Percentiles rank a stretch among this genome's conserved stretches.
Conservation (phyloP, 2,329 filamentous ascomycete species). For the Scortechinia acanthostroma region DNA sequence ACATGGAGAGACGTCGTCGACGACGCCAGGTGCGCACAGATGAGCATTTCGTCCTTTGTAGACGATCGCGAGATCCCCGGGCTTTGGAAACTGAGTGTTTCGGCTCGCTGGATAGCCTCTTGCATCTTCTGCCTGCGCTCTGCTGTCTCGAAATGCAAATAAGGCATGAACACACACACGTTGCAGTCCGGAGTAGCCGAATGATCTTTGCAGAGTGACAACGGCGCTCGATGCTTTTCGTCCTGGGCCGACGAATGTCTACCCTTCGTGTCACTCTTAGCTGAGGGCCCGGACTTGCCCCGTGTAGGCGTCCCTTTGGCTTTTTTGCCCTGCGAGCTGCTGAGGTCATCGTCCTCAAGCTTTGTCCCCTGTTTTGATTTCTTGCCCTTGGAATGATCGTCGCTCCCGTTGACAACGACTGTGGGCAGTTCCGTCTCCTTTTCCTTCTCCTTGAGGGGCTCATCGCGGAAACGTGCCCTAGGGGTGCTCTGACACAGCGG, state of each 20-base stretch:
- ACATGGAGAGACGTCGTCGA: slow-evolving; percentile 41
- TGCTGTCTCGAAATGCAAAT: slow-evolving; percentile 57
- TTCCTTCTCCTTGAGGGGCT: neutral
- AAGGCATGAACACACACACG: slow-evolving; percentile 47
- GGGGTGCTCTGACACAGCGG: slow-evolving; percentile 44
- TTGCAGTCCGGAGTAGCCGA: slow-evolving; percentile 18
- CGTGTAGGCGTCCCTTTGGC: slow-evolving; percentile 8
- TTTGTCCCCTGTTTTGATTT: too few species aligned
- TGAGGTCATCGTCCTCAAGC: neutral
- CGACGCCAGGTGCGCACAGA: slow-evolving; percentile 35
- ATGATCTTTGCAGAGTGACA: slow-evolving; percentile 16
- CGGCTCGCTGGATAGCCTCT: slow-evolving; percentile 33
- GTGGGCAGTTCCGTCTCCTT: too few species aligned
- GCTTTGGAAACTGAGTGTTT: slow-evolving; percentile 14
- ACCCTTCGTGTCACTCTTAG: slow-evolving; percentile 8
- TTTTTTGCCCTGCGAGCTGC: slow-evolving; percentile 9
- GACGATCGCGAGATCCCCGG: slow-evolving; percentile 14
- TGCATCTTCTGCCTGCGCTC: slow-evolving; percentile 46
- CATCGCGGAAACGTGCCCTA: neutral
- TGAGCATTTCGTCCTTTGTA: slow-evolving; percentile 31
- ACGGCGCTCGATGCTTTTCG: neutral
- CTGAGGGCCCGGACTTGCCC: slow-evolving; percentile 10
- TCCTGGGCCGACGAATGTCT: slow-evolving; percentile 6
- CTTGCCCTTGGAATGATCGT: too few species aligned
- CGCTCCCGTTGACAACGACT: neutral